These are phyloP conservation scores for Phytopythium ostracodes DNA, from an alignment of 352 stramenopile genomes.

Conservation along the genomic window DNA sequence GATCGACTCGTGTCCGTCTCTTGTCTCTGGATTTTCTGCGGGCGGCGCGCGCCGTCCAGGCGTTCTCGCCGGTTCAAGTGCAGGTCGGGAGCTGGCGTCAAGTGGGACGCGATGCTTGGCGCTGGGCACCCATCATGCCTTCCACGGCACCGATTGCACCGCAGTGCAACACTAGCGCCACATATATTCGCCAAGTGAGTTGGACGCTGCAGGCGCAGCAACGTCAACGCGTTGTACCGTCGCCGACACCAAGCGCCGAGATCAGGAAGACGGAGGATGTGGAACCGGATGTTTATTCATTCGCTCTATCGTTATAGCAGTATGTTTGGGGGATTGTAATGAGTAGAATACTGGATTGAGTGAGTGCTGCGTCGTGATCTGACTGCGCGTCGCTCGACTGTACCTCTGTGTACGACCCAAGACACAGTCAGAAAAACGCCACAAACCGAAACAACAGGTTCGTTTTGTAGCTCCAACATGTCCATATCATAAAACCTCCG, in stretches of 20 bases:
- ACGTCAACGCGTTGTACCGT: not conserved
- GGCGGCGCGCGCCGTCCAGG: not conserved
- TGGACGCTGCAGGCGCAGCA: not conserved
- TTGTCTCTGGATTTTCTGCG: conserved; percentile 4
- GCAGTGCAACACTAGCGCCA: not conserved
- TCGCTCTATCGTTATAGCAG: too few relatives aligned
- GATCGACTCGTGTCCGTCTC: not conserved
- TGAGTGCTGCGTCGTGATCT: not conserved
- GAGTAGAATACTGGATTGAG: not conserved
- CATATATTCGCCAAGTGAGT: too few relatives aligned
- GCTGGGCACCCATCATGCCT: not conserved
- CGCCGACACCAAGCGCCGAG: not conserved
- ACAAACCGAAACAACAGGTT: not conserved
- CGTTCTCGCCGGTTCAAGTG: not conserved
- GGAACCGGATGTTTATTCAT: not conserved
- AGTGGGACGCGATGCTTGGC: not conserved
- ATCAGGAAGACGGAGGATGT: not conserved
- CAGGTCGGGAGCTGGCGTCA: not conserved
- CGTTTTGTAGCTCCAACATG: not conserved
- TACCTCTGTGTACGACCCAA: not conserved
- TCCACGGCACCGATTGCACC: too few relatives aligned
- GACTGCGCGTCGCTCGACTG: not conserved
- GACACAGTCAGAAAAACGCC: not conserved
- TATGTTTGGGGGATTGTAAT: too few relatives aligned
- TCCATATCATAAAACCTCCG: too few relatives aligned